Evolutionary conservation across 2,329 filamentous ascomycete genomes (phyloP).

Genomic region (Cercospora janseana): DNA sequence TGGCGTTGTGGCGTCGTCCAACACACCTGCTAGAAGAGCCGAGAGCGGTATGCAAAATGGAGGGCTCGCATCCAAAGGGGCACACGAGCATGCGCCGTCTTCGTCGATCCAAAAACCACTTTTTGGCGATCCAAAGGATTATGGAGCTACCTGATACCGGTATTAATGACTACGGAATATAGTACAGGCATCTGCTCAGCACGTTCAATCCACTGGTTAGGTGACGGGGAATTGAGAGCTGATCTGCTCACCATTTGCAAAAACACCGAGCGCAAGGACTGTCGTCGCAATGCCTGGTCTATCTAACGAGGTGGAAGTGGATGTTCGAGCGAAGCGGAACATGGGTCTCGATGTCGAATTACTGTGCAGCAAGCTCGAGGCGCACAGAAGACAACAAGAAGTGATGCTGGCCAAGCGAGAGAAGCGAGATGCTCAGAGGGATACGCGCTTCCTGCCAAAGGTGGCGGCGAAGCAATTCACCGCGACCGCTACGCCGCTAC

Average conservation of each 20-base stretch:
- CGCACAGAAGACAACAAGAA: conserved; percentile 24
- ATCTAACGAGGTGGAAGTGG: not conserved
- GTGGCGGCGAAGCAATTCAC: conserved; percentile 22
- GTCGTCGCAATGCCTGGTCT: too few relatives aligned
- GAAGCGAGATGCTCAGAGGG: conserved; percentile 17
- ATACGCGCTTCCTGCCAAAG: conserved; percentile 19
- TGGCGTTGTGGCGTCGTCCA: not conserved
- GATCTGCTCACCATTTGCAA: not conserved
- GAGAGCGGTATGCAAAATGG: not conserved
- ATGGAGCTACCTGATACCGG: not conserved
- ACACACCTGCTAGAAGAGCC: conserved; percentile 6
- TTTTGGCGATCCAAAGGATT: conserved; percentile 8
- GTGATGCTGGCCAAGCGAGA: conserved; percentile 12
- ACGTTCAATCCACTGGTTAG: not conserved
- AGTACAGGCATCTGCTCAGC: not conserved
- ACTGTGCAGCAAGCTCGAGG: conserved; percentile 26
- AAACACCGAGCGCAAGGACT: not conserved
- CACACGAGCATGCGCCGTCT: conserved; percentile 2
- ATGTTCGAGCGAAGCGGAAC: conserved; percentile 2
- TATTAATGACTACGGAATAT: not conserved
- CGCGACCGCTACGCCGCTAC: conserved; percentile 20
- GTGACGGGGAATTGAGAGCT: not conserved
- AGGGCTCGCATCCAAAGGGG: not conserved
- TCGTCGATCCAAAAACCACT: conserved; percentile 5
- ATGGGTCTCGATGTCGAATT: conserved; percentile 17